Base-by-base conservation (phyloP, 192 early-diverging fungal species). In the Backusella sp. region DNA sequence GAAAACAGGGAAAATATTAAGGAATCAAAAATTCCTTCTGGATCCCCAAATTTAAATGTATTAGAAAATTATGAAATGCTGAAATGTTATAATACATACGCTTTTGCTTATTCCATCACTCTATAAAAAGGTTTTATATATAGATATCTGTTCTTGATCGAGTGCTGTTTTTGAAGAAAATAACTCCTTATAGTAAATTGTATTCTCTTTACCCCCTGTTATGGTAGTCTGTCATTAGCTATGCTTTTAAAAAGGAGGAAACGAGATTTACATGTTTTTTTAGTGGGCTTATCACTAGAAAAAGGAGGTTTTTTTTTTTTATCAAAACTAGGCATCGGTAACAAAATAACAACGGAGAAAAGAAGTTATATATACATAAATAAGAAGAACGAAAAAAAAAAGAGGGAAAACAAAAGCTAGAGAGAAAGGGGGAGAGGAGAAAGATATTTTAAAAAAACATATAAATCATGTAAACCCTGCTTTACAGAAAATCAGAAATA, bases 401-500 rank as follows among this genome's bases (percentile, higher is more conserved):
- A 59, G 11, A 23, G 21, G 21, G 23, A 28, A 49, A 49, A 15
- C 15, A n/a, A 49, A 62, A 62, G 26, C 26, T 9, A 17, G 14
- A 44, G 56, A 62, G 56, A 26, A 26, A 23, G n/a, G 52, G 53
- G n/a, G 21, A 56, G n/a, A 21, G 56, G 26, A 11, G 23, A 28
- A 62, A n/a, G 1, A n/a, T 15, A 49, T 49, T 49, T 49, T 49
- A 49, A 62, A 62, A 23, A 32, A 26, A 12, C 8, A 14, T 23
- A 28, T 12, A 23, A 8, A 62, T 26, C 53, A 59, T 59, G 53
- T 21, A 59, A 26, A 3, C 53, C 21, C n/a, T 59, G 17, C 53
- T 59, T 59, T 59, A 59, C 53, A 59, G 53, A 62, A 62, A 62
- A 62, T 62, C 23, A 62, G n/a, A 59, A 59, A 59, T n/a, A 59